Evolutionary conservation across 1,284 basidiomycete species (phyloP).

Genomic region (Moesziomyces sp.): DNA sequence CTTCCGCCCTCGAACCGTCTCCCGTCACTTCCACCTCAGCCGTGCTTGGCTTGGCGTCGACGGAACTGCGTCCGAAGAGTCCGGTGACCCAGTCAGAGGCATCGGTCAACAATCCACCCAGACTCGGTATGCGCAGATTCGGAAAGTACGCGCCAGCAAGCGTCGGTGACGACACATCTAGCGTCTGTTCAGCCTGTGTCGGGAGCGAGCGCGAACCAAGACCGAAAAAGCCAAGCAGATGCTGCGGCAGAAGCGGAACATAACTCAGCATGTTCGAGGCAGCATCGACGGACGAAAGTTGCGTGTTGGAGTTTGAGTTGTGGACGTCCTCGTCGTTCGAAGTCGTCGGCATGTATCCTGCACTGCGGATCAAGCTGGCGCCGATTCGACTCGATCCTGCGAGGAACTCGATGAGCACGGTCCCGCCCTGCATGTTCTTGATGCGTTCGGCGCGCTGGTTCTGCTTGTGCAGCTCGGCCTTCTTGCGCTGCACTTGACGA

Average conservation of each 20-base stretch:
- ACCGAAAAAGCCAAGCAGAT: conserved; percentile 46
- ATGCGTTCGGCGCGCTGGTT: conserved; percentile 15
- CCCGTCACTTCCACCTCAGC: neutral
- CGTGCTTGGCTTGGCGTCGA: neutral
- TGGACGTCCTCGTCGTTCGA: too few species aligned
- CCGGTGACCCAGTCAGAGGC: conserved; percentile 21
- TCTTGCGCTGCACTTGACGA: conserved; percentile 9
- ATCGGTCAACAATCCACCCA: conserved; percentile 7
- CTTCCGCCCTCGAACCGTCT: conserved; percentile 37
- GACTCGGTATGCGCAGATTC: conserved; percentile 3
- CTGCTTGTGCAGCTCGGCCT: conserved; percentile 11
- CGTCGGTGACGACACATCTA: neutral
- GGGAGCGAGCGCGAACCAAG: neutral
- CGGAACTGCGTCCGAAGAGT: conserved; percentile 17
- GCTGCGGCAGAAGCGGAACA: conserved; percentile 51
- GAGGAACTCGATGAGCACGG: conserved; percentile 57
- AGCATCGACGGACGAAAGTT: neutral
- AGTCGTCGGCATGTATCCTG: conserved; percentile 4
- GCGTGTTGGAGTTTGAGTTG: too few species aligned
- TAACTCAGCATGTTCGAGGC: conserved; percentile 17
- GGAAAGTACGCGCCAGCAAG: conserved; percentile 13
- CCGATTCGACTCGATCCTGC: conserved; percentile 48
- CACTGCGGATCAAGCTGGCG: conserved; percentile 44
- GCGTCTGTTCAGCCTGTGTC: neutral
- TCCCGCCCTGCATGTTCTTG: conserved; percentile 50